Evolutionary conservation across 352 stramenopile genomes (phyloP).

Genomic region (Phytophthora niederhauseri): DNA sequence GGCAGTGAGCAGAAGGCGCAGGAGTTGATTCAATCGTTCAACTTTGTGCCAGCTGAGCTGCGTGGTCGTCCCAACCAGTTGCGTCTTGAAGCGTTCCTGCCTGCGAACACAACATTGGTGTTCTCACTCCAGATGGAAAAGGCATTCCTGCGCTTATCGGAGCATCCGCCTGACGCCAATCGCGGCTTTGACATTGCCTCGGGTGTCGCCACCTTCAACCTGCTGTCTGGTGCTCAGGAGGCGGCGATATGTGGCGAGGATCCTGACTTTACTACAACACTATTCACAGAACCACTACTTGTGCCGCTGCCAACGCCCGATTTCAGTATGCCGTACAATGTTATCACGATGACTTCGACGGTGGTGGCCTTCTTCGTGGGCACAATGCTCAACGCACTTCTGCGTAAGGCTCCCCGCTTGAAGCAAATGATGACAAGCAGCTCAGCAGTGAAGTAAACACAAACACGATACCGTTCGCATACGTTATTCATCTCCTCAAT

Average conservation of each 20-base stretch:
- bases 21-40: conserved; percentile 33
- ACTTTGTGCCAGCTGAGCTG: conserved; percentile 68
- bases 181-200: conserved; percentile 85
- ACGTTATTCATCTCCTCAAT: conserved; percentile 29
- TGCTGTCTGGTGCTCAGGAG: conserved; percentile 2
- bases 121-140: conserved; percentile 86
- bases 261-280: conserved; percentile 36
- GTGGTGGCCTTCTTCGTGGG: conserved; percentile 87
- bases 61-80: conserved; percentile 65
- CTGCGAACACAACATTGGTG: conserved; percentile 56
- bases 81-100: conserved; percentile 53
- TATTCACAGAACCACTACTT: conserved; percentile 85
- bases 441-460: conserved; percentile 22
- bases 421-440: conserved; percentile 63
- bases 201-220: conserved; percentile 56
- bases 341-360: conserved; percentile 92
- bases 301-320: conserved; percentile 85
- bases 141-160: conserved; percentile 77
- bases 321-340: conserved; percentile 93
- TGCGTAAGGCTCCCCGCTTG: conserved; percentile 71
- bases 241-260: conserved; percentile 13
- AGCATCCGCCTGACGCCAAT: conserved; percentile 88
- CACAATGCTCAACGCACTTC: conserved; percentile 83
- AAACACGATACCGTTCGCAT: conserved; percentile 26
- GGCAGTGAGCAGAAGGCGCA: conserved; percentile 16